Base-by-base conservation (phyloP, 257 asterid species). In the Coffea canephora region DNA sequence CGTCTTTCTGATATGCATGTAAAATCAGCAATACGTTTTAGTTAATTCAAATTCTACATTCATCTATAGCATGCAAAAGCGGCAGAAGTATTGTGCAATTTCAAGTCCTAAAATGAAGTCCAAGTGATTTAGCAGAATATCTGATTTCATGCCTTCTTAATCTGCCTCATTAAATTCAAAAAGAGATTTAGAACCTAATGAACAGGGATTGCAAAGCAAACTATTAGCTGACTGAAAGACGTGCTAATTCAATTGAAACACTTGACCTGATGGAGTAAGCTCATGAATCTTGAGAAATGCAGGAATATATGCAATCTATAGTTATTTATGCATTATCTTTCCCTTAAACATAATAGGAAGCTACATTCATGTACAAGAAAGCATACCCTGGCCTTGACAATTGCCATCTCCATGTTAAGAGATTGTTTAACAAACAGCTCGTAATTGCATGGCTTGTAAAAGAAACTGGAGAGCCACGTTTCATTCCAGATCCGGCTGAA, bases 391-490 rank as follows among this genome's bases (percentile, higher is more conserved):
- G 98, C 97, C 97, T 90, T 94, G 78, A 92, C 91, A 73, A 94
- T 92, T 39, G 98, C 98, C 97, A 94, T 90, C 90, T 94, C 98
- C 98, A 92, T 94, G 86, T 94, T 94, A 65, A 94, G 91, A 69
- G 97, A 94, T 87, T 94, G 98, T 88, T 94, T 94, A 87, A 94
- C 98, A 86, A 94, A 94, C 78, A 94, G 98, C 95, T 94, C 98
- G 62, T 94, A 91, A 84, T 94, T 92, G 91, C 98, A 94, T 76
- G 98, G 98, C 91, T 92, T 94, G 90, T 89, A 94, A 87, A 94
- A 94, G 90, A 94, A 94, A 87, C 97, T 90, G 55, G 98, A 89
- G 81, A 94, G 81, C 98, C 98, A 94, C 3, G 98, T 92, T 84
- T 94, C 98, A 76, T 94, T 94, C 98, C 98, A 94, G 87, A 94